Conservation (phyloP, 2,329 filamentous ascomycete genomes). For the Aspergillus sp. region DNA sequence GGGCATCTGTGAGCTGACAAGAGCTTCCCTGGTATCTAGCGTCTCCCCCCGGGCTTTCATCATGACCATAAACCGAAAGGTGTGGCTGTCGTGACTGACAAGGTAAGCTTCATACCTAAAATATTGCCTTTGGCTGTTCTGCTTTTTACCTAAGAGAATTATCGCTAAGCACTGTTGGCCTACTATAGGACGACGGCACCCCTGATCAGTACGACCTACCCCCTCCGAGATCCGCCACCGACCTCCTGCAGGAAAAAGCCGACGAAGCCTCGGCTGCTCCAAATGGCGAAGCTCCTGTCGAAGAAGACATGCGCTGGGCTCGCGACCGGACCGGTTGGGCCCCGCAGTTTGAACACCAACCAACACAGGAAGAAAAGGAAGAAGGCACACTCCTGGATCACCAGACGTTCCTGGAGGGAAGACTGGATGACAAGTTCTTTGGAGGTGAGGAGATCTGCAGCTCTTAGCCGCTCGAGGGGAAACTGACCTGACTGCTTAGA, state of each 20-base stretch:
- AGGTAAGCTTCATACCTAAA: slow-evolving; percentile 46
- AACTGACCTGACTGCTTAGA: slow-evolving; percentile 55
- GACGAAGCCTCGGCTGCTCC: slow-evolving; percentile 53
- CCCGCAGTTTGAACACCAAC: slow-evolving; percentile 70
- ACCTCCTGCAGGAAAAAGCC: slow-evolving; percentile 56
- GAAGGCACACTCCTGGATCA: slow-evolving; percentile 77
- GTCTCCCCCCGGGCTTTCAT: slow-evolving; percentile 65
- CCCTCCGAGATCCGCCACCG: slow-evolving; percentile 63
- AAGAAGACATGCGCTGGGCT: slow-evolving; percentile 59
- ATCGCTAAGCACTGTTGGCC: slow-evolving; percentile 1
- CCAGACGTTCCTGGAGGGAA: slow-evolving; percentile 80
- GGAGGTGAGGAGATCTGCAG: slow-evolving; percentile 61
- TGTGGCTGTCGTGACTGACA: slow-evolving; percentile 70
- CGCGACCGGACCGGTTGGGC: slow-evolving; percentile 78
- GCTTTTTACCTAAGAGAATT: no score
- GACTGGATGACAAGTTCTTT: slow-evolving; percentile 85
- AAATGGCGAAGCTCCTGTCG: slow-evolving; percentile 52
- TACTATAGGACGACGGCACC: slow-evolving; percentile 63
- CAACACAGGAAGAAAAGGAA: slow-evolving; percentile 55
- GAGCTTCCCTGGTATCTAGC: slow-evolving; percentile 46
- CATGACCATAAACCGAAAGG: slow-evolving; percentile 47
- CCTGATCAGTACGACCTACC: slow-evolving; percentile 76
- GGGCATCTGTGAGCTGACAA: slow-evolving; percentile 11
- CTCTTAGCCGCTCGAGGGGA: neutral
- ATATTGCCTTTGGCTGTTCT: neutral